These are phyloP conservation scores for Hericium coralloides DNA, from an alignment of 768 basidiomycete genomes.

Conservation along the genomic window DNA sequence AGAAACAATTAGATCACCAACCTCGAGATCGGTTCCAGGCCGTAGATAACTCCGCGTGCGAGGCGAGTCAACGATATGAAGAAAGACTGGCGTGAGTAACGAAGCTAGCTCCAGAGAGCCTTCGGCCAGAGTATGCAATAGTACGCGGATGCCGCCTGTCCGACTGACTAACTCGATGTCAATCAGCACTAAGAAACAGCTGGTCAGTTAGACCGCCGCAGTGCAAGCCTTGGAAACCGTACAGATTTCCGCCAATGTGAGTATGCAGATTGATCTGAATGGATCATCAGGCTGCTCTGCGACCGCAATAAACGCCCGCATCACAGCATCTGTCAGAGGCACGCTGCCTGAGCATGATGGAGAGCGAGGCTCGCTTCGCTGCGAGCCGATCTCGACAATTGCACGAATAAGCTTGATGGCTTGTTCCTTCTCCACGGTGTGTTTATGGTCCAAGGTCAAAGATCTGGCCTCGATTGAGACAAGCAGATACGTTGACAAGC, in stretches of 20 bases:
- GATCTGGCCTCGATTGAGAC: constrained; percentile 40
- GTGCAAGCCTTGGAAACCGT: constrained; percentile 20
- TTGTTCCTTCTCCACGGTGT: constrained; percentile 84
- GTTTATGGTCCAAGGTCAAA: constrained; percentile 76
- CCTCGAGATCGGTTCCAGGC: constrained; percentile 86
- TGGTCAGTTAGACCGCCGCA: not conserved
- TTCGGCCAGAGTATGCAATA: constrained; percentile 84
- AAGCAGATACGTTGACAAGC: constrained; percentile 12
- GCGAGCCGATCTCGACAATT: constrained; percentile 69
- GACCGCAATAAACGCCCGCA: constrained; percentile 86
- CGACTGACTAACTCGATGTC: constrained; percentile 77
- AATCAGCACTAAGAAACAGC: constrained; percentile 55
- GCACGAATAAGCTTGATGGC: constrained; percentile 82
- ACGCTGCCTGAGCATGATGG: constrained; percentile 35
- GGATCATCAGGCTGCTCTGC: constrained; percentile 91
- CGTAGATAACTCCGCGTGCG: constrained; percentile 68
- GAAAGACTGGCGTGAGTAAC: constrained; percentile 68
- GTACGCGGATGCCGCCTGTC: constrained; percentile 77
- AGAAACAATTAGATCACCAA: constrained; percentile 24
- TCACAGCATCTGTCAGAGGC: constrained; percentile 63
- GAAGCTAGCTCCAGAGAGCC: constrained; percentile 79
- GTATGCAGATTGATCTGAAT: constrained; percentile 71
- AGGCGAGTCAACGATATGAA: constrained; percentile 81
- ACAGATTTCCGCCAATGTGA: constrained; percentile 89
- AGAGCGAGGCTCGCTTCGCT: constrained; percentile 37